Conservation (phyloP, 495 filamentous ascomycete genomes). For the Sporormia fimetaria region DNA sequence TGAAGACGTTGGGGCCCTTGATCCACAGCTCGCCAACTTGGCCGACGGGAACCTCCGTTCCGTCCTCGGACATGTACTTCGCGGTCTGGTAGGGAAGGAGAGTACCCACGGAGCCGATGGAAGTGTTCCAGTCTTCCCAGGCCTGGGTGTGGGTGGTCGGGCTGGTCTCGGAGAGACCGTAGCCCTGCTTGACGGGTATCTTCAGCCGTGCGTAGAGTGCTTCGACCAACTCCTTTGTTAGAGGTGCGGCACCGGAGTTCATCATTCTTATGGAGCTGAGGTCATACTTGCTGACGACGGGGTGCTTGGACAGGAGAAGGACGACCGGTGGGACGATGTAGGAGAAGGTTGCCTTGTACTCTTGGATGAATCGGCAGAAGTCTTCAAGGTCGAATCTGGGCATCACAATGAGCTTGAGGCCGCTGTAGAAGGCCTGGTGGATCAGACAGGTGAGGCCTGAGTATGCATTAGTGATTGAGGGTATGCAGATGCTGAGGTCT, state of each 20-base stretch:
- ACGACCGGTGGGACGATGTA: conserved; percentile 84
- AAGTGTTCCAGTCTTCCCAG: conserved; percentile 66
- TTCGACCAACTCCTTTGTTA: conserved; percentile 73
- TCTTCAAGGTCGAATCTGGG: conserved; percentile 70
- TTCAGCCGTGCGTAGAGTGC: conserved; percentile 62
- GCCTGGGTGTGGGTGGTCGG: conserved; percentile 45
- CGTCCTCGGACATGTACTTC: conserved; percentile 53
- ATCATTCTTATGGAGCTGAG: conserved; percentile 69
- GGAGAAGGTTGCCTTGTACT: conserved; percentile 60
- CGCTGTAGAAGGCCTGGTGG: conserved; percentile 52
- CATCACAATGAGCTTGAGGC: conserved; percentile 64
- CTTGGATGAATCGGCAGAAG: conserved; percentile 66
- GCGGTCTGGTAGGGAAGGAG: conserved; percentile 73
- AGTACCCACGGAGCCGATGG: conserved; percentile 69
- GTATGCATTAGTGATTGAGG: conserved; percentile 7
- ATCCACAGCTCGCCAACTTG: conserved; percentile 50
- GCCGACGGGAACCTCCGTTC: conserved; percentile 32
- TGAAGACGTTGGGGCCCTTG: conserved; percentile 66
- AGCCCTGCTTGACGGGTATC: conserved; percentile 45
- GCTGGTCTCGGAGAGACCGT: conserved; percentile 48
- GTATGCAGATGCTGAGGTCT: conserved; percentile 1
- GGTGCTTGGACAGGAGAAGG: conserved; percentile 67
- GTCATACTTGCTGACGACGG: conserved; percentile 65
- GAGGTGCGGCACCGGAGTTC: conserved; percentile 80
- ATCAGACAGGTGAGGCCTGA: conserved; percentile 45